These are phyloP conservation scores for Diaporthe sp. DNA, from an alignment of 2,329 filamentous ascomycete genomes.

Conservation along the genomic window DNA sequence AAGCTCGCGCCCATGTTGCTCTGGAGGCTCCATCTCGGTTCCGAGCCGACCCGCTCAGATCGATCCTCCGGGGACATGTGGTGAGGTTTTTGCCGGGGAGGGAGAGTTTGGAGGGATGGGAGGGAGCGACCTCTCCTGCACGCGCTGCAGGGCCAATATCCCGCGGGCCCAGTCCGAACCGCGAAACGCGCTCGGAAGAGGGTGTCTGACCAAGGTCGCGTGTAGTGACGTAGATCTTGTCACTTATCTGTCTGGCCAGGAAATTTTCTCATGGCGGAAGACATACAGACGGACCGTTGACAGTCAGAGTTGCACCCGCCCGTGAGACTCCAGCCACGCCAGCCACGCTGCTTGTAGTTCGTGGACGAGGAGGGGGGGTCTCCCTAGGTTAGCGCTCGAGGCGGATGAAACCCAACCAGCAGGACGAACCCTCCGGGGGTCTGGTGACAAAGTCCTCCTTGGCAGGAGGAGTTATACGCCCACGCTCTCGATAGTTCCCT, in stretches of 20 bases:
- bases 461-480: conserved; percentile 1
- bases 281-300: conserved; percentile 1
- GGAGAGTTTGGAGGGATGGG: background rate
- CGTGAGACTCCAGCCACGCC: conserved; percentile 23
- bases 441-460: background rate
- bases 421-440: conserved; percentile 3
- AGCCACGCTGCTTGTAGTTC: conserved; percentile 17
- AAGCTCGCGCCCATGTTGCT: background rate
- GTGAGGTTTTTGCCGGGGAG: background rate
- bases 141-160: background rate
- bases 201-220: background rate
- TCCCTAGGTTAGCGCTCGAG: background rate
- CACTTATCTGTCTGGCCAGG: background rate
- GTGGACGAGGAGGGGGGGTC: background rate
- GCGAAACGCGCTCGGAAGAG: background rate
- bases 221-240: conserved; percentile 12
- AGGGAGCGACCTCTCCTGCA: background rate
- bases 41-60: conserved; percentile 23
- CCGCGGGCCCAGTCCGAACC: conserved; percentile 12
- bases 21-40: background rate
- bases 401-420: conserved; percentile 11
- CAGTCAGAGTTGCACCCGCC: conserved; percentile 15
- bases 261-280: background rate
- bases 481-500: conserved; percentile 21
- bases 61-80: background rate